Conservation (phyloP, 305 asterid species). For the Fraxinus albicans region DNA sequence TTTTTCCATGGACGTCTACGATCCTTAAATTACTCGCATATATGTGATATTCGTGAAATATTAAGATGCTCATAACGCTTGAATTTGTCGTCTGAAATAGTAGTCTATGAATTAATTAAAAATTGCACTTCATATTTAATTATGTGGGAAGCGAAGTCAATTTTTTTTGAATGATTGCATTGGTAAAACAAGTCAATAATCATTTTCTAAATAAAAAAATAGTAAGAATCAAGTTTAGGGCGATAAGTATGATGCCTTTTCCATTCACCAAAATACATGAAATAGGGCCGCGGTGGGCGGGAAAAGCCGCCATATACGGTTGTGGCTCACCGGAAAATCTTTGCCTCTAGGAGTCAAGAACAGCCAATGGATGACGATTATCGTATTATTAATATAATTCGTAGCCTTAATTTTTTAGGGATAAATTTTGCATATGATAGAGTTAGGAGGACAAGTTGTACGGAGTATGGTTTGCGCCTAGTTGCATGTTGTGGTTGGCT, state of each 20-base stretch:
- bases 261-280: slow-evolving; percentile 33
- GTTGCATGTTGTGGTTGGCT: neutral
- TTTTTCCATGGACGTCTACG: neutral
- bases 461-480: too few species aligned
- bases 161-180: neutral
- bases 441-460: too few species aligned
- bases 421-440: neutral
- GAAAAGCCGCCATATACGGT: neutral
- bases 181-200: neutral
- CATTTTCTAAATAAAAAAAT: neutral
- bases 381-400: neutral
- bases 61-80: neutral
- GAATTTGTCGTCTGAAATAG: neutral
- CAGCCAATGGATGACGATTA: slow-evolving; percentile 29
- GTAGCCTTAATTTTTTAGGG: neutral
- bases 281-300: neutral
- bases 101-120: neutral
- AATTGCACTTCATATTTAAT: neutral
- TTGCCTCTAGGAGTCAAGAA: slow-evolving; percentile 34
- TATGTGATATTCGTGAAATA: neutral
- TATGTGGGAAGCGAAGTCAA: neutral
- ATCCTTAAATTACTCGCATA: neutral
- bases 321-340: neutral
- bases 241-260: slow-evolving; percentile 38
- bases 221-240: slow-evolving; percentile 11